Evolutionary conservation across 2,329 filamentous ascomycete species (phyloP), one percentile per base, ranked within the genome.

Genomic region (Phialemoniopsis sp.): DNA sequence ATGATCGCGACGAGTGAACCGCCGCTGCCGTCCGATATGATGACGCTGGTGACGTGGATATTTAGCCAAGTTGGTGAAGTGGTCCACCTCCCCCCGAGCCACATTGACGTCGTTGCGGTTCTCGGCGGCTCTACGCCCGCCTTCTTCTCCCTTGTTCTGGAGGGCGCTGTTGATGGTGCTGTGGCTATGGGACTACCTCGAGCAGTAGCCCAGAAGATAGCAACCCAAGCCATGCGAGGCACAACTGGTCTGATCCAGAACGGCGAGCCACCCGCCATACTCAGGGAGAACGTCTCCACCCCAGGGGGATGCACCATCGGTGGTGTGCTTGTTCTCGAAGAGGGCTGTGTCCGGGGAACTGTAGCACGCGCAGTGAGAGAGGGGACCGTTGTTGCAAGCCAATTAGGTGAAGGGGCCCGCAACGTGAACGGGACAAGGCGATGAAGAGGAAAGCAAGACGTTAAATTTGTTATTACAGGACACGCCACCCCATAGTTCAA

Each of bases 231-330:
- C 12, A 88, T 89, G 82, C 73, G 78, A 48, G 87, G 87, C 16
- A 80, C 83, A 1, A 82, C 85, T 1, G 79, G 76, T 0, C 55
- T 90, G 51, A 78, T 90, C 10, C 68, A 87, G 40, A 73, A 64
- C 39, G 85, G 85, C 13, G 84, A 89, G 57, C 86, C 90, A 58
- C 87, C 87, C 2, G 85, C 85, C 13, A 62, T 89, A 16, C 63
- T 90, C 38, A 73, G 81, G 37, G 86, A 91, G 50, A 87, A 86
- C 63, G 82, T 89, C n/a, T 80, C 70, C 48, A 89, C 85, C 2
- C 85, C 86, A 0, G 86, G 84, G 5, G 87, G 87, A 2, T 89
- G 85, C 60, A 89, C 85, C 5, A 88, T 89, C 45, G 81, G 79
- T 3, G 87, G 86, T 1, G 60, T 90, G 37, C 57, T 88, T 51